These are phyloP conservation scores for Magnolia changhungtana DNA, from an alignment of 164 flowering plant species.

Conservation along the genomic window DNA sequence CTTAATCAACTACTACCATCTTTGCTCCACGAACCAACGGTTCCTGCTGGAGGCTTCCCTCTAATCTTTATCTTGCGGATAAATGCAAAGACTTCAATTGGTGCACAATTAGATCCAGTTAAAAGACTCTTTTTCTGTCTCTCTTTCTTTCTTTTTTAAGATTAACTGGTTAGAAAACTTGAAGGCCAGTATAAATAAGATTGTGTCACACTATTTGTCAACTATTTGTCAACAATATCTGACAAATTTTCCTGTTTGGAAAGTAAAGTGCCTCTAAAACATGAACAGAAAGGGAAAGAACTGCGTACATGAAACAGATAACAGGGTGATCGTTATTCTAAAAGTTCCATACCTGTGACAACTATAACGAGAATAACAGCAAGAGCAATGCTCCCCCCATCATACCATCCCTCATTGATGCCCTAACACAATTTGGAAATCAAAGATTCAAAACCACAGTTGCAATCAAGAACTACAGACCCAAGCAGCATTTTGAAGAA, in stretches of 20 bases:
- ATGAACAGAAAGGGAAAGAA: background rate
- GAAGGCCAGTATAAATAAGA: background rate
- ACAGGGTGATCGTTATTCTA: background rate
- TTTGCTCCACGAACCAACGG: too few species aligned
- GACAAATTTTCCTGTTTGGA: too few species aligned
- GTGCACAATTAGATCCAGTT: too few species aligned
- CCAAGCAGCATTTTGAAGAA: background rate
- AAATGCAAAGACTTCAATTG: too few species aligned
- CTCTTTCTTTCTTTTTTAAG: too few species aligned
- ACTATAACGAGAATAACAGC: constrained; percentile 84
- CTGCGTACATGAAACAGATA: background rate
- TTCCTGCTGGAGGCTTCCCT: too few species aligned
- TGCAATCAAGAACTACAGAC: background rate
- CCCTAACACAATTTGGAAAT: constrained; percentile 42
- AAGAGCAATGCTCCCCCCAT: constrained; percentile 93
- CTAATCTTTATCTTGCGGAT: too few species aligned
- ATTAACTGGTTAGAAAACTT: too few species aligned
- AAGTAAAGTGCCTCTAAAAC: background rate
- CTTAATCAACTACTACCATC: too few species aligned
- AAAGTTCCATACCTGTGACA: constrained; percentile 67
- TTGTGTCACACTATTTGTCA: too few species aligned
- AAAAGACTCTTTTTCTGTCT: too few species aligned
- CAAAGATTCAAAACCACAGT: background rate
- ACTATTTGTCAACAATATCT: too few species aligned
- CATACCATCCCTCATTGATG: constrained; percentile 93